Evolutionary conservation across 1,284 basidiomycete genomes (phyloP).

Genomic region (Naganishia sp.): DNA sequence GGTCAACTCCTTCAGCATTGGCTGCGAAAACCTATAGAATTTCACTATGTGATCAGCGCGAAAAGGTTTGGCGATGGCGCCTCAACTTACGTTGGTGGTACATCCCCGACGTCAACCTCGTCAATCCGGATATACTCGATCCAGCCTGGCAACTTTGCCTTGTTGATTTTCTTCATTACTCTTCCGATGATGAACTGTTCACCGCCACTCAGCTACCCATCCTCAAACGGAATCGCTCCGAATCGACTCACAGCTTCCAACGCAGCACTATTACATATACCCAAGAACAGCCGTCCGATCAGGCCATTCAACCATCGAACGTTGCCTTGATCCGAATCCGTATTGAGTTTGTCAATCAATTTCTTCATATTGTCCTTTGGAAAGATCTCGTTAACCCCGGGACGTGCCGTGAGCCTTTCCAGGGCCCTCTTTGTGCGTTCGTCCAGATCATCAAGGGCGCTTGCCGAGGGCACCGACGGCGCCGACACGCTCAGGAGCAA

Average conservation of each 20-base stretch:
- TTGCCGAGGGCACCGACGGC: conserved; percentile 1
- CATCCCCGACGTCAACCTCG: conserved; percentile 84
- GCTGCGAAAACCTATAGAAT: conserved; percentile 71
- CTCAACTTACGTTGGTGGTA: conserved; percentile 58
- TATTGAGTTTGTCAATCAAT: conserved; percentile 81
- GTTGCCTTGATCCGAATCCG: conserved; percentile 89
- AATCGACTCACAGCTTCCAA: conserved; percentile 62
- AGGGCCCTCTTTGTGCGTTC: conserved; percentile 15
- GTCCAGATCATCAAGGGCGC: conserved; percentile 12
- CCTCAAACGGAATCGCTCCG: not conserved
- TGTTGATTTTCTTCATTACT: conserved; percentile 89
- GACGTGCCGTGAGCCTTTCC: conserved; percentile 49
- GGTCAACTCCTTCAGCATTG: conserved; percentile 95
- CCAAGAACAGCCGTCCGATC: conserved; percentile 87
- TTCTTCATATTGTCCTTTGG: conserved; percentile 75
- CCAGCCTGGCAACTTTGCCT: conserved; percentile 83
- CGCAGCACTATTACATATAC: conserved; percentile 77
- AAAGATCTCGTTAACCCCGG: conserved; percentile 65
- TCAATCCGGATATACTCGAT: conserved; percentile 82
- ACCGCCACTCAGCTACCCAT: conserved; percentile 12
- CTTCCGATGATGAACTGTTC: conserved; percentile 72
- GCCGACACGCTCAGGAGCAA: conserved; percentile 50
- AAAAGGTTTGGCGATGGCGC: conserved; percentile 22
- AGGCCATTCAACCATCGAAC: conserved; percentile 97
- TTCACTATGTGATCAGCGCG: not conserved